A percentile compares a stretch with the other conserved stretches of the same genome.
Conservation (phyloP, 192 early-diverging fungal species). For the Funneliformis mosseae region DNA sequence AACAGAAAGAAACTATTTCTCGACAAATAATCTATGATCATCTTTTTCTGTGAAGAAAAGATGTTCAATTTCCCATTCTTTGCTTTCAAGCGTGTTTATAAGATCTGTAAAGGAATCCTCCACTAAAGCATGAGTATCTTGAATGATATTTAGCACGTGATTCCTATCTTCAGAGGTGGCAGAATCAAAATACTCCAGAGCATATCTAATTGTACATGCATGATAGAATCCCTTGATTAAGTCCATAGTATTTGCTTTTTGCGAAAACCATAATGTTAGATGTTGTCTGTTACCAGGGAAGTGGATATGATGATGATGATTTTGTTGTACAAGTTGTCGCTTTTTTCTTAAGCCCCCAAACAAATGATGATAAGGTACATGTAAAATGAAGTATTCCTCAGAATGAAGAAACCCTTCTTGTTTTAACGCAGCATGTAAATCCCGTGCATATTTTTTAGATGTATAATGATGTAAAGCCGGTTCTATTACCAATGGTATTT, state of each 20-base stretch:
- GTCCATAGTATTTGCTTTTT: slow-evolving; percentile 50
- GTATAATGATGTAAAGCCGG: slow-evolving; percentile 44
- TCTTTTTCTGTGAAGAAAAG: slow-evolving; percentile 46
- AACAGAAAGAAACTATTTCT: background rate
- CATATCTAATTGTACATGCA: slow-evolving; percentile 51
- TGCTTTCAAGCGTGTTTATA: slow-evolving; percentile 38
- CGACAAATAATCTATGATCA: slow-evolving; percentile 34
- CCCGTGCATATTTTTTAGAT: slow-evolving; percentile 20
- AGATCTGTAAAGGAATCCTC: slow-evolving; percentile 44
- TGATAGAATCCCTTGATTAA: slow-evolving; percentile 67
- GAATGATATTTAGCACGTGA: slow-evolving; percentile 30
- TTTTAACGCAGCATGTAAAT: slow-evolving; percentile 35
- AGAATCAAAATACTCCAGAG: slow-evolving; percentile 34
- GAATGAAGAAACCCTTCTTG: slow-evolving; percentile 39
- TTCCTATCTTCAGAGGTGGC: background rate
- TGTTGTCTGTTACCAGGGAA: slow-evolving; percentile 14
- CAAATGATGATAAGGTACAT: background rate
- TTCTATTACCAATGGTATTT: slow-evolving; percentile 50
- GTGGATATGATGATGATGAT: background rate
- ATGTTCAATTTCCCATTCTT: slow-evolving; percentile 58
- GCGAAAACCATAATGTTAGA: slow-evolving; percentile 62
- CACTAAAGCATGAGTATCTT: slow-evolving; percentile 38
- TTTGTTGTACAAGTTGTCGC: background rate
- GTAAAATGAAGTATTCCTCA: slow-evolving; percentile 45
- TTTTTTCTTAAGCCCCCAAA: background rate